These are phyloP conservation scores for Capsicum chinense DNA, from an alignment of 257 asterid genomes.

Conservation along the genomic window DNA sequence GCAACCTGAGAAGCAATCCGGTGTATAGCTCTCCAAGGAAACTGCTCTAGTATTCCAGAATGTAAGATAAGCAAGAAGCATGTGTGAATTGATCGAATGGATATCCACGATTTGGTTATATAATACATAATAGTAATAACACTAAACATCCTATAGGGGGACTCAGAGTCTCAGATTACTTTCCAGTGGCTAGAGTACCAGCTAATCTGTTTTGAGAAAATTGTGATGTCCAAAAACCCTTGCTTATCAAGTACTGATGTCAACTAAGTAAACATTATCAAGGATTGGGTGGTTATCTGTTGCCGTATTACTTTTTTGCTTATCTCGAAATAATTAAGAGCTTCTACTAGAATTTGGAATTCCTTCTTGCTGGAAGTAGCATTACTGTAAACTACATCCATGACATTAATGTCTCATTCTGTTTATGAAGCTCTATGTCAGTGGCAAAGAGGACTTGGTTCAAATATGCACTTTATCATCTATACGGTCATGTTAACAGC, in stretches of 20 bases:
- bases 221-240: slow-evolving; percentile 10
- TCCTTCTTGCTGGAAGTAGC: slow-evolving; percentile 21
- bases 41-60: slow-evolving; percentile 10
- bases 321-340: not conserved
- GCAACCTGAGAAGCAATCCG: slow-evolving; percentile 15
- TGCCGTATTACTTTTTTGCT: not conserved
- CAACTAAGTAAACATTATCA: not conserved
- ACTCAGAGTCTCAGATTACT: not conserved
- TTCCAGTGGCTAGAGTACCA: slow-evolving; percentile 13
- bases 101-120: not conserved
- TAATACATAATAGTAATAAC: not conserved
- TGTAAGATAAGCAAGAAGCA: slow-evolving; percentile 7
- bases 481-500: not conserved
- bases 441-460: not conserved
- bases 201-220: not conserved
- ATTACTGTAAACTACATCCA: slow-evolving; percentile 18
- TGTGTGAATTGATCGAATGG: not conserved
- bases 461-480: not conserved
- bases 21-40: not conserved
- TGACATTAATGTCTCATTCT: slow-evolving; percentile 23
- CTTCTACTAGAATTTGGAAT: not conserved
- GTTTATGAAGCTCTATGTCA: slow-evolving; percentile 3
- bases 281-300: not conserved
- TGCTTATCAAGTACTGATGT: slow-evolving; percentile 25
- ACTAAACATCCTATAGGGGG: not conserved